Evolutionary conservation across 2,329 filamentous ascomycete species (phyloP), one percentile per base, ranked within the genome.

Genomic region (Dryadomyces quercus-mongolicae): DNA sequence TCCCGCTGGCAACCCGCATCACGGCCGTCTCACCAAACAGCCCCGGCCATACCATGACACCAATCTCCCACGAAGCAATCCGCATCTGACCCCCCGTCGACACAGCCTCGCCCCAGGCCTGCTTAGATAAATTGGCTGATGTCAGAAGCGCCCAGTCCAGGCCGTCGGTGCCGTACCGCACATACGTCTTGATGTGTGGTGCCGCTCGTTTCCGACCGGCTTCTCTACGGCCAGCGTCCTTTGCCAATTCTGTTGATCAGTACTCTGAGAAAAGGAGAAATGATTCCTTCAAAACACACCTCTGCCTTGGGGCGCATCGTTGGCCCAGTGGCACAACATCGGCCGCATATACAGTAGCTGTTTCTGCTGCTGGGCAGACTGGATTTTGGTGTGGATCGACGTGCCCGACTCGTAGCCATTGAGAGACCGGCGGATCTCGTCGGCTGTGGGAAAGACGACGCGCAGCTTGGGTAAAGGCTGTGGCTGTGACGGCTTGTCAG

Each of bases 161-260:
- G 42, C 69, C 67, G 18, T 70, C 63, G n/a, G 66, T 60, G 53
- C 71, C 68, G 60, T 54, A 58, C 5, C 86, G 80, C 47, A 91
- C 82, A 62, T 93, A 95, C 0, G 89, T 95, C 66, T 95, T 95
- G 65, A 95, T 86, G 61, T 95, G 90, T 0, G 90, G 90, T 1
- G 88, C 88, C 18, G 88, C 89, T 34, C 81, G 75, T 49, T 79
- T 73, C 53, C 86, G 74, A 1, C 84, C 82, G 9, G 80, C 78
- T 57, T 85, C 74, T 6, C 63, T 64, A 1, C 65, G 51, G 1
- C 45, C 25, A 0, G 56, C n/a, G n/a, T n/a, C 54, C 15, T 62
- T 57, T 5, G 56, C 52, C 15, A 70, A 56, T 31, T 61, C 69
- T 69, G 12, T 4, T 25, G 9, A 16, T 16, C 6, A 13, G 49